A percentile compares a stretch with the other conserved stretches of the same genome.
Conservation (phyloP, 148 eudicot species). For the Heliosperma pusillum region DNA sequence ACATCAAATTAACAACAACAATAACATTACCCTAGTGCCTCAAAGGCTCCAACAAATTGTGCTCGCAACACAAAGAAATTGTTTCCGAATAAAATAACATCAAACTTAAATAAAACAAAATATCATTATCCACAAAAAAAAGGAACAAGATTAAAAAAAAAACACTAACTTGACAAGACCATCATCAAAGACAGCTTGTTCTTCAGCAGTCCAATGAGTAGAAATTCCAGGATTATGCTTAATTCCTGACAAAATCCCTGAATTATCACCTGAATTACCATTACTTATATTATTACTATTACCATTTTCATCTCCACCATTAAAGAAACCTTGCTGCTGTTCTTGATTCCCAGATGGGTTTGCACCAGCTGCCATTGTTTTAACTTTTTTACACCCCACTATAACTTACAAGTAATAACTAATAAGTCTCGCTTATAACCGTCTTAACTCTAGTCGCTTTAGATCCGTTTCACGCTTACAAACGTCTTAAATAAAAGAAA, state of each 20-base stretch:
- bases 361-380: slow-evolving; percentile 4
- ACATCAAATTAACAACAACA: slow-evolving; percentile 8
- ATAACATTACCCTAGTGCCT: too few species aligned
- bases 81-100: not conserved
- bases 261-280: slow-evolving; percentile 49
- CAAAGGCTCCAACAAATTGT: not conserved
- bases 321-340: not conserved
- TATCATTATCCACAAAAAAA: not conserved
- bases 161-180: slow-evolving; percentile 60
- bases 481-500: too few species aligned
- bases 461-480: too few species aligned
- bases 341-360: not conserved
- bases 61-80: not conserved
- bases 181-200: slow-evolving; percentile 66
- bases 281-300: slow-evolving; percentile 6
- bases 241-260: slow-evolving; percentile 48
- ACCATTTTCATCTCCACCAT: not conserved
- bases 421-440: too few species aligned
- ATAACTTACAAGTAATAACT: too few species aligned
- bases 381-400: not conserved
- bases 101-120: not conserved
- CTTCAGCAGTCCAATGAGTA: slow-evolving; percentile 71
- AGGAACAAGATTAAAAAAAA: not conserved
- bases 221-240: slow-evolving; percentile 72
- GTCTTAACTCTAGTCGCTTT: too few species aligned